Conservation (phyloP, 805 yeast species). For the Metschnikowia aberdeeniae region DNA sequence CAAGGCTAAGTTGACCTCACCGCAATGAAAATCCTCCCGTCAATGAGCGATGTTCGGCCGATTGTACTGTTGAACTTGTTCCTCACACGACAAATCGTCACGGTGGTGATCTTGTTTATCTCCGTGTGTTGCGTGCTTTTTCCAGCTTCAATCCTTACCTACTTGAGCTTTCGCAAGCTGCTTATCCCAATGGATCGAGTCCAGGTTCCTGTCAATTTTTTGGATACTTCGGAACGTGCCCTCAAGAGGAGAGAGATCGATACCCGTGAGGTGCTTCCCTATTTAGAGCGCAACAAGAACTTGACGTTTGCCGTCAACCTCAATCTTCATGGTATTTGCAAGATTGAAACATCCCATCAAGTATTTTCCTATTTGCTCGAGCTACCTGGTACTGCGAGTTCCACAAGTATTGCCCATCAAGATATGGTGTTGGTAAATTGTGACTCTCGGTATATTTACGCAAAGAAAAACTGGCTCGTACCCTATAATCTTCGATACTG, state of each 20-base stretch:
- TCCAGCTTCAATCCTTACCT: conserved; percentile 35
- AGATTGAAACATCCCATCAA: conserved; percentile 18
- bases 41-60: background rate
- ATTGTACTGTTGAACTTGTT: conserved; percentile 8
- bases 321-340: conserved; percentile 25
- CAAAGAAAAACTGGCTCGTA: conserved; percentile 27
- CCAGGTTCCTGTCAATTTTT: conserved; percentile 9
- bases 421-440: conserved; percentile 24
- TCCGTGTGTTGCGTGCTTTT: conserved; percentile 27
- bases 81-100: conserved; percentile 15
- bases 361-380: conserved; percentile 11
- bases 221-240: background rate
- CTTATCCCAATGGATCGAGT: conserved; percentile 28
- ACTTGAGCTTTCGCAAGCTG: conserved; percentile 30
- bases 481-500: conserved; percentile 37
- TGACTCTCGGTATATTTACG: conserved; percentile 28
- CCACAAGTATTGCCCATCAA: background rate
- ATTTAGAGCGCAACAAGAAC: conserved; percentile 10
- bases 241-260: conserved; percentile 5
- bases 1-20: background rate
- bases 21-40: conserved; percentile 3
- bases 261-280: conserved; percentile 5
- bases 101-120: conserved; percentile 12
- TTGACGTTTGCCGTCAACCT: conserved; percentile 12
- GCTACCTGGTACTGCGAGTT: background rate